Evolutionary conservation across 148 eudicot species (phyloP).

Genomic region (Cornus controversa): DNA sequence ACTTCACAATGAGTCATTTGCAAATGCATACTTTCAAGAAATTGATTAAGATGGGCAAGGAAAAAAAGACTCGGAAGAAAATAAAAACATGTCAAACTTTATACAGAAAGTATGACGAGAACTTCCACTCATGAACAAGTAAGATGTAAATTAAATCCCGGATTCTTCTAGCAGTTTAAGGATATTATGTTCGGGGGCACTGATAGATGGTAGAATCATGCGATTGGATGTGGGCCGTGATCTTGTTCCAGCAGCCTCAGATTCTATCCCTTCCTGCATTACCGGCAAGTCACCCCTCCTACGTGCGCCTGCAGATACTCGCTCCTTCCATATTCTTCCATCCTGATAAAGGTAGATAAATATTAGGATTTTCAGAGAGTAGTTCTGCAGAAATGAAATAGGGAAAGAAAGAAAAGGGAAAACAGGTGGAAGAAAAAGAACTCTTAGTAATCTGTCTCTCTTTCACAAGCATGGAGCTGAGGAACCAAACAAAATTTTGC

Average conservation of each 20-base stretch:
- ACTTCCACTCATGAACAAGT: not conserved
- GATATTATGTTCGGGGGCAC: constrained; percentile 88
- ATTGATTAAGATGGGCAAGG: not conserved
- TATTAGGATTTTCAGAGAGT: not conserved
- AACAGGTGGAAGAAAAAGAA: too few species aligned
- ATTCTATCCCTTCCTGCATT: constrained; percentile 49
- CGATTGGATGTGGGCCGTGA: constrained; percentile 43
- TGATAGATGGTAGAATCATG: constrained; percentile 67
- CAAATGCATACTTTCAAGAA: not conserved
- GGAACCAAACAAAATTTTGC: too few species aligned
- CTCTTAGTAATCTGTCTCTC: too few species aligned
- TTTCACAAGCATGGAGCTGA: too few species aligned
- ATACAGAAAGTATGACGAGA: not conserved
- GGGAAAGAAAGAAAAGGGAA: not conserved
- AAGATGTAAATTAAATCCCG: constrained; percentile 26
- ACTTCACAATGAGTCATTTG: not conserved
- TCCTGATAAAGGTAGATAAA: constrained; percentile 43
- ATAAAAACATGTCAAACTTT: not conserved
- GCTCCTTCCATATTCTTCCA: constrained; percentile 94
- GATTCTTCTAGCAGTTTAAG: constrained; percentile 84
- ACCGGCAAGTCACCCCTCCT: constrained; percentile 61
- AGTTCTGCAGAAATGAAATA: not conserved
- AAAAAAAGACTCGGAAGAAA: not conserved
- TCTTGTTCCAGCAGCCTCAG: constrained; percentile 31
- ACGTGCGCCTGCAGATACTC: constrained; percentile 57